Evolutionary conservation across 495 filamentous ascomycete species (phyloP).

Genomic region (Hypomontagnella submonticulosa): DNA sequence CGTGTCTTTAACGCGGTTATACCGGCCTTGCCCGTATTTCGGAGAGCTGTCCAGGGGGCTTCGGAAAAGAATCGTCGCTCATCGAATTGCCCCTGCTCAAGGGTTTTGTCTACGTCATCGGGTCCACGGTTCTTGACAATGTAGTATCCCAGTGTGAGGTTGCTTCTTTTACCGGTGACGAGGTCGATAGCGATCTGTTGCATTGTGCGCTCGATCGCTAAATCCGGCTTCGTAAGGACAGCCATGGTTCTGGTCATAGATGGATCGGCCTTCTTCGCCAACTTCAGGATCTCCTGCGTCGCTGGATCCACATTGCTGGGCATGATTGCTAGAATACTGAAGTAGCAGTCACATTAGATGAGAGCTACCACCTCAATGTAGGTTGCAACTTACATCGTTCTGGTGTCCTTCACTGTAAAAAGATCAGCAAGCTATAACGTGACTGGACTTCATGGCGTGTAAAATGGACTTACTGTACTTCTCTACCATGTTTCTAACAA

Average conservation of each 20-base stretch:
- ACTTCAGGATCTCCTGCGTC: conserved; percentile 67
- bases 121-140: conserved; percentile 66
- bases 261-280: conserved; percentile 61
- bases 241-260: conserved; percentile 64
- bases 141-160: conserved; percentile 62
- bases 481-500: conserved; percentile 65
- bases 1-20: conserved; percentile 59
- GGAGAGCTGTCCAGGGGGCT: conserved; percentile 58
- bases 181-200: conserved; percentile 60
- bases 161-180: conserved; percentile 52
- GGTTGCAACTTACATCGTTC: conserved; percentile 42
- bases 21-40: conserved; percentile 58
- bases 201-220: conserved; percentile 62
- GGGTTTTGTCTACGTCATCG: conserved; percentile 43
- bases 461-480: conserved; percentile 58
- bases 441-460: background rate
- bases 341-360: conserved; percentile 4
- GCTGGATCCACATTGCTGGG: conserved; percentile 69
- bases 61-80: conserved; percentile 54
- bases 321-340: conserved; percentile 66
- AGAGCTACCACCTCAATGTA: background rate
- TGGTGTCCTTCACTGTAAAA: conserved; percentile 38
- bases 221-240: conserved; percentile 69
- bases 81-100: conserved; percentile 44
- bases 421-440: conserved; percentile 15